Base-by-base conservation (phyloP, 495 filamentous ascomycete genomes). In the Hypoxylon subgilvum region DNA sequence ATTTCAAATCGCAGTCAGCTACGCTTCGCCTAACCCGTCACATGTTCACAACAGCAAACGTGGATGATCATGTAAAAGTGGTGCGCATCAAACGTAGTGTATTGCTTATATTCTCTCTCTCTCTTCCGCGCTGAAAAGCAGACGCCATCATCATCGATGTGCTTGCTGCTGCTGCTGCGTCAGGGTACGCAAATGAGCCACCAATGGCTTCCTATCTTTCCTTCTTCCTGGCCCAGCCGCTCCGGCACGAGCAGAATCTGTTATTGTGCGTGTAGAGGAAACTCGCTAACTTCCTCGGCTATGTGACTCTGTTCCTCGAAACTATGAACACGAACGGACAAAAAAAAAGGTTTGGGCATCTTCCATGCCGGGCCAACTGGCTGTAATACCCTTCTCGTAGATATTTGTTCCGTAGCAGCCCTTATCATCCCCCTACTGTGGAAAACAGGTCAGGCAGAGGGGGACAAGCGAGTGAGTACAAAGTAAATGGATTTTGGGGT, bases 381-480 rank as follows among this genome's bases (percentile, higher is more conserved):
- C 10, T 42, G 47, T 46, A 14, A 52, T 34, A 52, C 13, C 16
- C 18, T 25, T 27, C 27, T 41, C 35, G 35, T 46, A 13, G 27
- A 46, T 12, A 16, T 30, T 45, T 13, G 32, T 52, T 13, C 32
- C 44, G 47, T 57, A 21, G 25, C 9, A 30, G 23, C 31, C 32
- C 3, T 7, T n/a, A 32, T 30, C 27, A 18, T 44, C 55, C 30
- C 61, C 19, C 40, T 32, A 35, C 35, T 30, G 30, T 13, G 31
- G 13, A 36, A 44, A 61, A 39, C 13, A 23, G 3, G 21, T 18
- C 14, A 14, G 40, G 23, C 12, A 27, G 48, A n/a, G 32, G 32
- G 34, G 22, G 12, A 55, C 47, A 59, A 65, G 61, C 56, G 61
- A 65, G 51, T 56, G 61, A 65, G 56, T 61, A 52, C 28, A 65